Percentiles rank a stretch among this genome's conserved stretches.
Evolutionary conservation across 768 basidiomycete genomes (phyloP).

Genomic region (Panaeolus cyanescens): DNA sequence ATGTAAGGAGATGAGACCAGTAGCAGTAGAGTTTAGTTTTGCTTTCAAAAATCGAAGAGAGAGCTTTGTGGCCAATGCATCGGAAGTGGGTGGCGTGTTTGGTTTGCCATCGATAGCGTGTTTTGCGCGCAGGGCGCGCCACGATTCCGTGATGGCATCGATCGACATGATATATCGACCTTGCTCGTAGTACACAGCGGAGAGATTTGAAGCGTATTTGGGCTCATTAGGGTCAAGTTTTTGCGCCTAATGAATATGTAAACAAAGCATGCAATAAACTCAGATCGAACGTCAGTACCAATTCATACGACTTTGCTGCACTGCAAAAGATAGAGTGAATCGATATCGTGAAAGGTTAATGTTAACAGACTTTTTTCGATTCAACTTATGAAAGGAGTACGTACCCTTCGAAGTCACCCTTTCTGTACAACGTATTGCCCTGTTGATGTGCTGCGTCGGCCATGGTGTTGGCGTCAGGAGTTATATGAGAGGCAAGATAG

Average conservation of each 20-base stretch:
- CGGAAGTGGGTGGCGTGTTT: conserved; percentile 4
- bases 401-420: not conserved
- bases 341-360: too few relatives aligned
- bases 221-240: conserved; percentile 14
- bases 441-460: not conserved
- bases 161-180: conserved; percentile 16
- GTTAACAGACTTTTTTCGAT: too few relatives aligned
- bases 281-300: too few relatives aligned
- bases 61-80: conserved; percentile 8
- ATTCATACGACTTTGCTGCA: not conserved
- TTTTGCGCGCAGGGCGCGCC: conserved; percentile 9
- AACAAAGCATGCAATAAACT: too few relatives aligned
- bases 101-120: conserved; percentile 4
- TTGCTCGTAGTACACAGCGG: conserved; percentile 21
- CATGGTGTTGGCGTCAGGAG: not conserved
- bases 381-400: too few relatives aligned
- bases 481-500: too few relatives aligned
- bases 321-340: too few relatives aligned
- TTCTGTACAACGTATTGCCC: not conserved
- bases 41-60: conserved; percentile 9
- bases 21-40: not conserved
- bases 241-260: conserved; percentile 10
- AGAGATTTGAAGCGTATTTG: conserved; percentile 23
- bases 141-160: conserved; percentile 8
- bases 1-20: not conserved